Conservation (phyloP, 345 rosid genomes). For the Melastoma malabathricum region DNA sequence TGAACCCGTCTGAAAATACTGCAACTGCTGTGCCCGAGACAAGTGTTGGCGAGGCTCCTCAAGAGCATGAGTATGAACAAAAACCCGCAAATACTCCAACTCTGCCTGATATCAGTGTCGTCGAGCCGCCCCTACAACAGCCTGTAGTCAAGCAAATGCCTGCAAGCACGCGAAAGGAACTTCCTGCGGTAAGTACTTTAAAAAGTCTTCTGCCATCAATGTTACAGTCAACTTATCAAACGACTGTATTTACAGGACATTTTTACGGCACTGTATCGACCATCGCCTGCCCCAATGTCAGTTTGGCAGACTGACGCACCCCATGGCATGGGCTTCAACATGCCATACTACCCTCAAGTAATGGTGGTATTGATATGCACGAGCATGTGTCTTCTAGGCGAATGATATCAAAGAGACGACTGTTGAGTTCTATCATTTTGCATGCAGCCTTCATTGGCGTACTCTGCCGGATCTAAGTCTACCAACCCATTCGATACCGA, state of each 20-base stretch:
- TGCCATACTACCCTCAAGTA: slow-evolving; percentile 35
- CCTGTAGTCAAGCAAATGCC: slow-evolving; percentile 15
- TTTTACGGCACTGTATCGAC: slow-evolving; percentile 39
- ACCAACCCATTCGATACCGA: slow-evolving; percentile 57
- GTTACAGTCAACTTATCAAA: background rate
- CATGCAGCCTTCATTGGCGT: slow-evolving; percentile 32
- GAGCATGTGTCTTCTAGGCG: slow-evolving; percentile 3
- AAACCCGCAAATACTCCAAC: too few species aligned
- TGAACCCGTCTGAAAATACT: too few species aligned
- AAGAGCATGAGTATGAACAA: slow-evolving; percentile 4
- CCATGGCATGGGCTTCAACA: slow-evolving; percentile 33
- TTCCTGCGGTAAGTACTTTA: slow-evolving; percentile 41
- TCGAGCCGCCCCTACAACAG: slow-evolving; percentile 12
- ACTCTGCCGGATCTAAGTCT: slow-evolving; percentile 21
- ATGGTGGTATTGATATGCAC: slow-evolving; percentile 27
- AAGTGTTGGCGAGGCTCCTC: slow-evolving; percentile 4
- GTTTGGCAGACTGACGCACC: slow-evolving; percentile 33
- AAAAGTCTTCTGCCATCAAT: background rate
- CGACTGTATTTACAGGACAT: slow-evolving; percentile 41
- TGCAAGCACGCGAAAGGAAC: slow-evolving; percentile 36
- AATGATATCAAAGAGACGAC: background rate
- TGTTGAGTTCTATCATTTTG: slow-evolving; percentile 1
- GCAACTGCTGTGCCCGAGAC: too few species aligned
- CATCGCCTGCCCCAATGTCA: slow-evolving; percentile 23
- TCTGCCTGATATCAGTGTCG: slow-evolving; percentile 1